Conservation (phyloP, 768 basidiomycete genomes). For the Russula vinacea region DNA sequence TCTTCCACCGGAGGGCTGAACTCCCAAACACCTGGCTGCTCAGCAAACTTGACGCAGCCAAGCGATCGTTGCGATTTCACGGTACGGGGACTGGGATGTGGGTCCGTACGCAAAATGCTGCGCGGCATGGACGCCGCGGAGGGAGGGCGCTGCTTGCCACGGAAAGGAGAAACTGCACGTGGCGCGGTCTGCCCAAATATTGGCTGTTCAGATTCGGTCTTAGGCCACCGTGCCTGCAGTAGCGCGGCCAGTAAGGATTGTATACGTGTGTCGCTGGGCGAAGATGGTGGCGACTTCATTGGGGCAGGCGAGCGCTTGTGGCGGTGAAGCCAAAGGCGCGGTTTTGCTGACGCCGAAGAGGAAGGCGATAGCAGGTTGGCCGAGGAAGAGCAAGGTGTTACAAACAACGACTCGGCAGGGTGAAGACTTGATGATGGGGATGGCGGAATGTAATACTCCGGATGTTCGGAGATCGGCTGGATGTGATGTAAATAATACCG, state of each 20-base stretch:
- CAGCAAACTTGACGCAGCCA: slow-evolving; percentile 30
- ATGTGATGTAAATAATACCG: slow-evolving; percentile 16
- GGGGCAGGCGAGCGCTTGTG: slow-evolving; percentile 39
- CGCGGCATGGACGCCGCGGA: slow-evolving; percentile 29
- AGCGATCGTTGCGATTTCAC: slow-evolving; percentile 23
- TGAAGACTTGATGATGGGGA: slow-evolving; percentile 32
- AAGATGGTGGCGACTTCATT: slow-evolving; percentile 24
- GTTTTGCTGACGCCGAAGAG: slow-evolving; percentile 35
- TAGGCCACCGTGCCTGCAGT: slow-evolving; percentile 30
- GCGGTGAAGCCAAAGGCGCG: slow-evolving; percentile 50
- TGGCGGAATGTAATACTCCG: slow-evolving; percentile 30
- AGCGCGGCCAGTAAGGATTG: slow-evolving; percentile 29
- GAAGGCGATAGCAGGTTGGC: slow-evolving; percentile 29
- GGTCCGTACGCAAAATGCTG: slow-evolving; percentile 30
- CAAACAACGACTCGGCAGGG: slow-evolving; percentile 22
- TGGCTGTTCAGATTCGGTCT: slow-evolving; percentile 27
- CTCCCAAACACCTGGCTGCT: slow-evolving; percentile 25
- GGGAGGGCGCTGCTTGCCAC: slow-evolving; percentile 25
- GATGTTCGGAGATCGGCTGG: slow-evolving; percentile 27
- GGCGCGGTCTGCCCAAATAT: slow-evolving; percentile 31
- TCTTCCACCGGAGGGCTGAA: slow-evolving; percentile 20
- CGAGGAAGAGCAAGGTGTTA: slow-evolving; percentile 26
- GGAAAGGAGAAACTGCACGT: slow-evolving; percentile 29
- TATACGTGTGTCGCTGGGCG: slow-evolving; percentile 22
- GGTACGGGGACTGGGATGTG: slow-evolving; percentile 19